phyloP scores from a whole-genome alignment of 768 basidiomycete genomes.

The Sistotremastrum niveocremeum region DNA sequence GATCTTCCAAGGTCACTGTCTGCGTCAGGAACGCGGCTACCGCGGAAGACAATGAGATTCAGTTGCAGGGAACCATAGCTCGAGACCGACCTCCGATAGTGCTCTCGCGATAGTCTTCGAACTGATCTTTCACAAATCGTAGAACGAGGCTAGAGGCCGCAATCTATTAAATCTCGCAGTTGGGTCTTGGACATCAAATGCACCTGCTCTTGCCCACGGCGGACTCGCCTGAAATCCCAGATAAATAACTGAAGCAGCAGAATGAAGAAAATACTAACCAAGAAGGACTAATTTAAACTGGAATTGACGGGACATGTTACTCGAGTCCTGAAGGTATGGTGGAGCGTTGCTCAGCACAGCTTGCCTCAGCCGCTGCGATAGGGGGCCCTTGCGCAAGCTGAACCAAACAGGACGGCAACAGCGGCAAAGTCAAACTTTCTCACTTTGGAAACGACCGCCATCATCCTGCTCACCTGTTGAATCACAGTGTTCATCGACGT shows the following conservation, averaged over 20 bases:
- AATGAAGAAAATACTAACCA: constrained; percentile 34
- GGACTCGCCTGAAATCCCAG: constrained; percentile 59
- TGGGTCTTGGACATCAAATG: constrained; percentile 4
- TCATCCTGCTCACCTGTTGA: constrained; percentile 9
- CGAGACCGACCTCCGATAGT: constrained; percentile 68
- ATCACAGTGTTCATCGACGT: too few relatives aligned
- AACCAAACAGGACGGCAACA: constrained; percentile 8
- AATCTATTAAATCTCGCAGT: constrained; percentile 4
- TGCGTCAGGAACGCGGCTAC: constrained; percentile 97
- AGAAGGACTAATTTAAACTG: constrained; percentile 96
- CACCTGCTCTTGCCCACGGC: constrained; percentile 97
- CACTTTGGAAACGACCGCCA: constrained; percentile 18
- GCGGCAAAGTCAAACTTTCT: neutral
- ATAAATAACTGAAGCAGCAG: neutral
- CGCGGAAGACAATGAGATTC: constrained; percentile 11
- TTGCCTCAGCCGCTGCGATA: neutral
- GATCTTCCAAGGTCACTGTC: constrained; percentile 81
- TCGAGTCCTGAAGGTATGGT: constrained; percentile 16
- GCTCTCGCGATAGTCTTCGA: constrained; percentile 90
- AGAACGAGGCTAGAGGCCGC: constrained; percentile 60
- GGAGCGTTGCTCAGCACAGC: too few relatives aligned
- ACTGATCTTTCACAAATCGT: constrained; percentile 93
- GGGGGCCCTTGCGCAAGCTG: constrained; percentile 15
- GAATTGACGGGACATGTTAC: constrained; percentile 78
- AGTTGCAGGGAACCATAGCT: neutral